Conservation (phyloP, 1,284 basidiomycete species). For the Ustilago sp. region DNA sequence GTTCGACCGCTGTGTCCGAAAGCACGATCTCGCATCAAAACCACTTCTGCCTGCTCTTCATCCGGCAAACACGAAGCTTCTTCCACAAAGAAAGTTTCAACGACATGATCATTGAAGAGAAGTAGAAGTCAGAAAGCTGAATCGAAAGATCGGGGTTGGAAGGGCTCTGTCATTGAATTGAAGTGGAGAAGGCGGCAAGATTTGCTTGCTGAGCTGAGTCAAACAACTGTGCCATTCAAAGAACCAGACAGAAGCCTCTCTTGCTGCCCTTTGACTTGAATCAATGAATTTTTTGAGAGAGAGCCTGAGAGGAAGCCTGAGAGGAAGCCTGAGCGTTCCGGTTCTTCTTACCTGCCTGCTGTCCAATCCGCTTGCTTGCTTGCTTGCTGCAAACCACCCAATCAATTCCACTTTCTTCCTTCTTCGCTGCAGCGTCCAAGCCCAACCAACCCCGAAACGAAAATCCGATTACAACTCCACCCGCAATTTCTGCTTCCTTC, state of each 20-base stretch:
- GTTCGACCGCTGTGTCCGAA: conserved; percentile 20
- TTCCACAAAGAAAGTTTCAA: background rate
- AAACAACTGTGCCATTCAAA: conserved; percentile 1
- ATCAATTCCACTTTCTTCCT: conserved; percentile 28
- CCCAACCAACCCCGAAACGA: background rate
- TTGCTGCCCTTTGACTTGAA: conserved; percentile 1
- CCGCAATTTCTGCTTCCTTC: conserved; percentile 29
- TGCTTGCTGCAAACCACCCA: background rate
- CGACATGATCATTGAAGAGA: background rate
- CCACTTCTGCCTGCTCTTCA: background rate
- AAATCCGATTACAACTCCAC: conserved; percentile 28
- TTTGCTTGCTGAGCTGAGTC: conserved; percentile 37
- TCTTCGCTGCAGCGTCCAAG: background rate
- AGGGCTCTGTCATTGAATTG: background rate
- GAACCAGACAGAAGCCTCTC: conserved; percentile 4
- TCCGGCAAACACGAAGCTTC: background rate
- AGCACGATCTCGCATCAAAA: background rate
- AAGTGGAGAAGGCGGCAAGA: conserved; percentile 4
- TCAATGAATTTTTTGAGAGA: background rate
- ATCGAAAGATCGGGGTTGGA: background rate
- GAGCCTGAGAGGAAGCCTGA: background rate
- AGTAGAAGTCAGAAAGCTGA: background rate
- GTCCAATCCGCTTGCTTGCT: conserved; percentile 18
- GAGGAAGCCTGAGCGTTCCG: background rate
- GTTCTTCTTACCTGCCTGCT: background rate